Evolutionary conservation across 1,284 basidiomycete genomes (phyloP), one percentile per base, ranked within the genome.

Genomic region (Ceratobasidium sp.): DNA sequence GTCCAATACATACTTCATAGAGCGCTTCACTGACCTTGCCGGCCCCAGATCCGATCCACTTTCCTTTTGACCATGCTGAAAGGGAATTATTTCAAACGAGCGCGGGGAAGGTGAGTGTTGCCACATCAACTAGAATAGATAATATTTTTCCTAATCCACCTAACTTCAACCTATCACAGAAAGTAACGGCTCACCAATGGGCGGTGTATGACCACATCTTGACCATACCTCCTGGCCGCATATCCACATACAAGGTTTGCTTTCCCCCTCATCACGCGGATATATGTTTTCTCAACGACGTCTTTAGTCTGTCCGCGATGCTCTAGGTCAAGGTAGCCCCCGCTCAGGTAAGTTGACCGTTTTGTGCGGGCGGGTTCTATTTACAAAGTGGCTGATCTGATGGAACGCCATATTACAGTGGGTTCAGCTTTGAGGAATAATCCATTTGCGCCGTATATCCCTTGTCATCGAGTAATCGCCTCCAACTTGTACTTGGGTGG

Each of bases 401-500:
- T 51, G 44, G 59, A 11, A 33, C 33, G 17, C 76, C 45, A 69
- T 47, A 24, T 36, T 5, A 51, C 76, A 89, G 90, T 90, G 27
- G 90, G 90, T 31, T 84, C 83, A 41, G 90, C 89, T 0, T 80
- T 91, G 48, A 83, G 87, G 48, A 84, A 83, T 50, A 91, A 91
- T 78, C 90, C 90, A 0, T 92, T 91, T 79, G 86, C 86, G 5
- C 90, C 90, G 0, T 85, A 84, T 69, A 84, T 91, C 9, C 90
- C 90, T 0, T 92, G 91, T 72, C 90, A 91, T 78, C 86, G 90
- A 41, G 85, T 91, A 65, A 86, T 91, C 31, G 87, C 89, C 0
- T 88, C 89, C 1, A 87, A 86, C 76, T 78, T 86, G 9, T 90
- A 85, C 73, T 83, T 91, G 22, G 89, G 90, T 1, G 89, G 89